These are phyloP conservation scores for Alternaria novae-zelandiae DNA, from an alignment of 2,329 filamentous ascomycete species.

Conservation along the genomic window DNA sequence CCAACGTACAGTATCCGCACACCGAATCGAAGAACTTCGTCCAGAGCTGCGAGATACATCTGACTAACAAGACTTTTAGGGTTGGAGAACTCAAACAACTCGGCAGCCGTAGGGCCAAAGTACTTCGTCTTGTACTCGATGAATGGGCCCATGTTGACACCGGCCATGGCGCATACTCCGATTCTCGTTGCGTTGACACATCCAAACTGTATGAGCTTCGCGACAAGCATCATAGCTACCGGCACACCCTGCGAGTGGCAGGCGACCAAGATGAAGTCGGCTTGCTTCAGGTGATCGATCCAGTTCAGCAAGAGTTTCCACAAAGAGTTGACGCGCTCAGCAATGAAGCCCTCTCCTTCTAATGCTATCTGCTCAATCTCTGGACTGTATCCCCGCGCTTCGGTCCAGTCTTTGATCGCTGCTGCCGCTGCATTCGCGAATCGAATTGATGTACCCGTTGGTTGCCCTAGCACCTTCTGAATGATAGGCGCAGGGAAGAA, in stretches of 20 bases:
- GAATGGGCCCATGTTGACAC: conserved; percentile 92
- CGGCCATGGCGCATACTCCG: conserved; percentile 87
- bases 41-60: conserved; percentile 77
- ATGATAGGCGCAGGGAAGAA: conserved; percentile 88
- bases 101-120: conserved; percentile 87
- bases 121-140: conserved; percentile 89
- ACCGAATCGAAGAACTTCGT: conserved; percentile 76
- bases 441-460: conserved; percentile 91
- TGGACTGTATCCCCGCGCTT: conserved; percentile 69
- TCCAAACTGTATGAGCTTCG: conserved; percentile 89
- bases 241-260: conserved; percentile 97
- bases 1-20: conserved; percentile 86
- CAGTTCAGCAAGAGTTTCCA: conserved; percentile 96
- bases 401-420: conserved; percentile 82
- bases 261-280: conserved; percentile 89
- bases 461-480: conserved; percentile 90
- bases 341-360: conserved; percentile 92
- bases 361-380: conserved; percentile 93
- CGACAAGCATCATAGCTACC: conserved; percentile 88
- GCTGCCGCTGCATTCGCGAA: conserved; percentile 88
- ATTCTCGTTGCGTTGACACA: conserved; percentile 75
- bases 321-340: conserved; percentile 85
- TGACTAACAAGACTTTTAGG: conserved; percentile 81
- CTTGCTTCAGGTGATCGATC: conserved; percentile 86
- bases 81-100: conserved; percentile 92